These are phyloP conservation scores for Pseudonitzschia delicatissima DNA, from an alignment of 108 stramenopile genomes.

Conservation along the genomic window DNA sequence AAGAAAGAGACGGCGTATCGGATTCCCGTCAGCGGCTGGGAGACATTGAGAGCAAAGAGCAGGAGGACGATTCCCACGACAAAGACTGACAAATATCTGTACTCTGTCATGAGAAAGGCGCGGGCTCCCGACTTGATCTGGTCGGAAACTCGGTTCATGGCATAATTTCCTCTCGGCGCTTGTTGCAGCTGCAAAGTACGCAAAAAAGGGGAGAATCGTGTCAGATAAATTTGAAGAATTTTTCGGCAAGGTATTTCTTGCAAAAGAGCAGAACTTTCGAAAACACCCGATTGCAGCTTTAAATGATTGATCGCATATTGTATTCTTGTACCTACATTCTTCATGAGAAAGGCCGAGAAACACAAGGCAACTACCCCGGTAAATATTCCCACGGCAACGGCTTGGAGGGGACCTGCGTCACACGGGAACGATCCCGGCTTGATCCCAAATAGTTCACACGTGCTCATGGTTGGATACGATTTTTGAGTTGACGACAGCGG, in stretches of 20 bases:
- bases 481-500: neutral
- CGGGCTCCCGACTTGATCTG: conserved; percentile 88
- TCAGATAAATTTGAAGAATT: too few species aligned
- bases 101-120: conserved; percentile 90
- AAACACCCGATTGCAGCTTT: neutral
- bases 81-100: conserved; percentile 85
- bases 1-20: conserved; percentile 84
- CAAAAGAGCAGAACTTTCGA: neutral
- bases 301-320: neutral
- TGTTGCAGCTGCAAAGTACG: conserved; percentile 36
- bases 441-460: neutral
- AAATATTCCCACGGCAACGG: conserved; percentile 47
- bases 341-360: conserved; percentile 46
- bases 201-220: too few species aligned
- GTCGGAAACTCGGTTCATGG: conserved; percentile 71
- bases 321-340: conserved; percentile 41
- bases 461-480: too few species aligned
- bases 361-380: conserved; percentile 44
- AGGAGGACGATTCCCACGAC: conserved; percentile 54
- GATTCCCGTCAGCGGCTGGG: conserved; percentile 63
- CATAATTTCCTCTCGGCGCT: conserved; percentile 52
- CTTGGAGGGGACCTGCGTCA: conserved; percentile 36
- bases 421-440: conserved; percentile 43
- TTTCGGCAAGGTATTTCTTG: neutral
- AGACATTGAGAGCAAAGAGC: conserved; percentile 50